Percentiles rank a stretch among this genome's conserved stretches.
Evolutionary conservation across 371 early-diverging fungal species (phyloP).

Genomic region (Chytridiales sp.): DNA sequence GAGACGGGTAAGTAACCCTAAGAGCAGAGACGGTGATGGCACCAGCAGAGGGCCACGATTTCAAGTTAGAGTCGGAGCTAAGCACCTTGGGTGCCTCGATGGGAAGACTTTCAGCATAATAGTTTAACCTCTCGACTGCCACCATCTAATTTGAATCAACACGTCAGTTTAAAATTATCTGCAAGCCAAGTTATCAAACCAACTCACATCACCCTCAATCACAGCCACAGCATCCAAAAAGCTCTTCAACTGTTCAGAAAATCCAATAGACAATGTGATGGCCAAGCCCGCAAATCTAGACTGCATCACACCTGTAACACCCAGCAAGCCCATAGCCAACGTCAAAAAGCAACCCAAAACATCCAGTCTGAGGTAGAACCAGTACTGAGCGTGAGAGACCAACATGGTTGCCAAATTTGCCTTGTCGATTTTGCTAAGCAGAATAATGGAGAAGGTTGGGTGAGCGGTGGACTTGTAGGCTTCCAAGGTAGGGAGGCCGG

Average conservation of each 20-base stretch:
- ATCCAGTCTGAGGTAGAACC: constrained; percentile 28
- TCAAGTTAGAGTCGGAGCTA: not conserved
- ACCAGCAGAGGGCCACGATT: constrained; percentile 25
- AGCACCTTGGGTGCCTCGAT: constrained; percentile 41
- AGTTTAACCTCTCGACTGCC: constrained; percentile 19
- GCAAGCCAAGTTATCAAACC: no score
- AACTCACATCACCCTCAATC: not conserved
- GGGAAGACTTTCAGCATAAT: constrained; percentile 37
- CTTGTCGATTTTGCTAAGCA: constrained; percentile 18
- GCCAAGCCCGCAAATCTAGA: constrained; percentile 12
- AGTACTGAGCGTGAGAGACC: constrained; percentile 20
- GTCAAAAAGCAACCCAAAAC: constrained; percentile 21
- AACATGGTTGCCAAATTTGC: constrained; percentile 21
- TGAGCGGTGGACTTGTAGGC: constrained; percentile 14
- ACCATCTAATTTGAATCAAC: no score
- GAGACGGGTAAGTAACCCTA: constrained; percentile 11
- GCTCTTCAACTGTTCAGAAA: constrained; percentile 1
- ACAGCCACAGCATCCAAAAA: not conserved
- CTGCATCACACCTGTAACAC: constrained; percentile 4
- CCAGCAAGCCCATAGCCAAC: constrained; percentile 20
- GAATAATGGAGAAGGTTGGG: constrained; percentile 1
- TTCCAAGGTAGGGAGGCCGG: constrained; percentile 24
- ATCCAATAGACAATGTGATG: constrained; percentile 9
- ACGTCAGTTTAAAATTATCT: no score
- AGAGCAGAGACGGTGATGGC: constrained; percentile 15